Evolutionary conservation across 2,329 filamentous ascomycete genomes (phyloP), one percentile per base, ranked within the genome.

Genomic region (Nemania serpens): DNA sequence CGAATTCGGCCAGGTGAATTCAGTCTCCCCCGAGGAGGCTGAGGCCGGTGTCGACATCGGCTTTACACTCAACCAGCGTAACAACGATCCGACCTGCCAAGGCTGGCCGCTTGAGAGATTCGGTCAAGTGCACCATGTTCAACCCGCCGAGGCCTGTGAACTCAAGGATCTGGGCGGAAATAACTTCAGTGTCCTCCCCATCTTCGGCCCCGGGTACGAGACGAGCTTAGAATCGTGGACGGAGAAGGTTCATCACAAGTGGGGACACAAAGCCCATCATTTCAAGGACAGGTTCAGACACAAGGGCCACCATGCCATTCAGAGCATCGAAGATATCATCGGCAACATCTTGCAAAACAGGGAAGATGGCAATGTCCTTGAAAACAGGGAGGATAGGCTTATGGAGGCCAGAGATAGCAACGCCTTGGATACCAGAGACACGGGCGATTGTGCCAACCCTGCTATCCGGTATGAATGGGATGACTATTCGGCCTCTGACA

Each of bases 401-500:
- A 29, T 29, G 25, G 25, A 29, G 25, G 25, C 25, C 25, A 29
- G 25, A 29, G 25, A 29, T 29, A 29, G 25, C 25, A 29, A 45
- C n/a, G 6, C 37, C 25, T 1, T 58, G 25, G 59, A 58, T 11
- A 2, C 37, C 5, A 33, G 60, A 29, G 60, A 59, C 29, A 6
- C 53, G 1, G 68, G 64, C 39, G 65, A 69, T 51, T 71, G 69
- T 49, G 33, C 65, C 29, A 73, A 70, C 66, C 72, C 72, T n/a
- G 62, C 59, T 55, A 29, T 72, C 39, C 72, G 73, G 2, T 69
- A 58, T 55, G 71, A 75, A 54, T 75, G 73, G 73, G 71, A 73
- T 41, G 37, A 72, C 50, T 75, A 71, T 57, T 70, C 70, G 5
- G 13, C 55, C 17, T 69, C 68, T 10, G 69, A 74, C 61, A 73